phyloP scores from a whole-genome alignment of 2,329 filamentous ascomycete genomes.

The Fusarium nisikadoi region DNA sequence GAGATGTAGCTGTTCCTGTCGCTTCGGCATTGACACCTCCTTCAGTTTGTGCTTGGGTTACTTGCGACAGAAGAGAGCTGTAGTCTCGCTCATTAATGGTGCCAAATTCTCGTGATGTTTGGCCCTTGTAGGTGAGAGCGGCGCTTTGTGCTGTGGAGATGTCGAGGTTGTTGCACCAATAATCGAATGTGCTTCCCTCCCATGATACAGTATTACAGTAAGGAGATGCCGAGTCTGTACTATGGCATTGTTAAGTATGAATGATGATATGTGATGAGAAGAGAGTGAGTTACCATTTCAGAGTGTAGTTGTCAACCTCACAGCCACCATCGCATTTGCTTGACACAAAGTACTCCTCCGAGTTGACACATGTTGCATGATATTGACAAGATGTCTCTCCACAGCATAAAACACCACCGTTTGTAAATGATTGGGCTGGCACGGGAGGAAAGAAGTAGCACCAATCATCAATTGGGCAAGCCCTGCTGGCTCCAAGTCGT shows the following conservation, averaged over 20 bases:
- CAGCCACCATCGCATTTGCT: constrained; percentile 22
- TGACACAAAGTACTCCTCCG: constrained; percentile 14
- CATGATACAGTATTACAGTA: constrained; percentile 23
- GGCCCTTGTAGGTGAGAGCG: constrained; percentile 11
- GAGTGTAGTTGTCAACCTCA: constrained; percentile 19
- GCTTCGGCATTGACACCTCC: background rate
- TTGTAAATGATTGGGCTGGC: background rate
- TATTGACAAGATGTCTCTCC: background rate
- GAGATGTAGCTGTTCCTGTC: background rate
- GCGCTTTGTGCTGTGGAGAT: constrained; percentile 20
- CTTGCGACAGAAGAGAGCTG: background rate
- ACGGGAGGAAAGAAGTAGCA: constrained; percentile 12
- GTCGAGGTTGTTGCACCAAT: constrained; percentile 25
- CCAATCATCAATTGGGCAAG: background rate
- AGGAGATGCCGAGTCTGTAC: background rate
- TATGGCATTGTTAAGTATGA: background rate
- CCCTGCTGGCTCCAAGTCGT: constrained; percentile 7
- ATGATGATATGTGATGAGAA: too few relatives aligned
- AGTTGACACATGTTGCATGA: constrained; percentile 18
- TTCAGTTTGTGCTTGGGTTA: background rate
- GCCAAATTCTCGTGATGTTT: background rate
- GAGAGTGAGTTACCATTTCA: constrained; percentile 13
- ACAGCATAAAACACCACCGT: constrained; percentile 16
- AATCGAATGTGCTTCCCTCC: constrained; percentile 6
- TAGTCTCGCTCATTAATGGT: constrained; percentile 8